These are phyloP conservation scores for Ceratonia siliqua DNA, from an alignment of 306 rosid genomes.

Conservation along the genomic window DNA sequence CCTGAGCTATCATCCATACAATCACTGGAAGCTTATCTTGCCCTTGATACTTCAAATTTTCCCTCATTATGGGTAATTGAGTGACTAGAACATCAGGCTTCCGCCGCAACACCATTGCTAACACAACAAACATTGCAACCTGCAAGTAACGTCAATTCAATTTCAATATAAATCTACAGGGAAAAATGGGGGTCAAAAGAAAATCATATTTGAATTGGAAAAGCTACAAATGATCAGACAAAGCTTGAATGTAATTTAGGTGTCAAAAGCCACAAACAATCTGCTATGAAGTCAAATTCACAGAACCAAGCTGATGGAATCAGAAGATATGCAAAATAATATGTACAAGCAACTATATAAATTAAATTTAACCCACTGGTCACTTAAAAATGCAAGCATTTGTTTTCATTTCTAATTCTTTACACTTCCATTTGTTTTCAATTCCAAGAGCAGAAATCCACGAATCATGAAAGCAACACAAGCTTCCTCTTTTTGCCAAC, in stretches of 20 bases:
- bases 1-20: conserved; percentile 86
- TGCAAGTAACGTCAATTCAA: conserved; percentile 40
- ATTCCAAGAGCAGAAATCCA: neutral
- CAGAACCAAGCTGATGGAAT: conserved; percentile 21
- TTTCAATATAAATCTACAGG: conserved; percentile 32
- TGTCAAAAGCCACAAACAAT: neutral
- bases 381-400: conserved; percentile 22
- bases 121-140: conserved; percentile 85
- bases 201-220: conserved; percentile 13
- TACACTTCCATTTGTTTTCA: conserved; percentile 10
- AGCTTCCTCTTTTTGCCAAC: conserved; percentile 15
- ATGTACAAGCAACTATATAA: neutral
- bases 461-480: conserved; percentile 12
- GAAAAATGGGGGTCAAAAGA: neutral
- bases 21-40: conserved; percentile 86
- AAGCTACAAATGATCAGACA: conserved; percentile 21
- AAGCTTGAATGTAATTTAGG: conserved; percentile 16
- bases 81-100: conserved; percentile 75
- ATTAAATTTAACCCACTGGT: conserved; percentile 7
- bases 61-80: conserved; percentile 66
- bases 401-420: neutral
- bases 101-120: conserved; percentile 82
- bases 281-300: neutral
- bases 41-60: conserved; percentile 78
- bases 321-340: conserved; percentile 29